Evolutionary conservation across 1,284 basidiomycete genomes (phyloP), one percentile per base, ranked within the genome.

Genomic region (Fomitopsis schrenkii): DNA sequence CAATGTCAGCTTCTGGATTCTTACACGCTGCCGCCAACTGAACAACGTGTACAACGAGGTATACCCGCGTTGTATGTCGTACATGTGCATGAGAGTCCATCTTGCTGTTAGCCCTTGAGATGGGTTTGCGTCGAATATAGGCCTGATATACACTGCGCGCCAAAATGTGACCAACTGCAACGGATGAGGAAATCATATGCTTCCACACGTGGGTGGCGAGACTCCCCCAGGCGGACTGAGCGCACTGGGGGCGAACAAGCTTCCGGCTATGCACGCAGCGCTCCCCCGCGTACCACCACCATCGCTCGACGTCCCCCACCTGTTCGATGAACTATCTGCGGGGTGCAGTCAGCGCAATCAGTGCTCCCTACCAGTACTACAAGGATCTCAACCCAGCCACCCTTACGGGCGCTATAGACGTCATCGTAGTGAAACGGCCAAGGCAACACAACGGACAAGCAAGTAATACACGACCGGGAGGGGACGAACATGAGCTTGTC

Each of bases 391-490:
- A 98, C 72, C 94, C 95, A 1, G 90, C 95, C 0, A 98, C 95
- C 0, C 85, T 98, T 62, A 96, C 95, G 5, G 96, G 95, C 56
- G 95, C 95, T 53, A 97, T 98, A 81, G 95, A 98, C 81, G 93
- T 98, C 76, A 95, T 98, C 70, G 95, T 97, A 67, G 87, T 98
- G 57, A 87, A 90, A 64, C 84, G 90, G 57, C 87, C 86, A 10
- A 71, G 66, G 62, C 62, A 67, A 45, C 59, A 66, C 9, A 53
- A 54, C 28, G 67, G 64, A 55, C 57, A 14, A 44, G 57, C 19
- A 52, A 63, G 30, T 55, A 58, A 50, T 55, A 59, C 57, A 59
- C 45, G 58, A 54, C 45, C 79, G 85, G 62, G 28, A 50, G 83
- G 85, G 64, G 86, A 86, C 60, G 82, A 80, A 57, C 82, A 81